phyloP scores from a whole-genome alignment of 2,329 filamentous ascomycete species.

The Alternaria arbusti region DNA sequence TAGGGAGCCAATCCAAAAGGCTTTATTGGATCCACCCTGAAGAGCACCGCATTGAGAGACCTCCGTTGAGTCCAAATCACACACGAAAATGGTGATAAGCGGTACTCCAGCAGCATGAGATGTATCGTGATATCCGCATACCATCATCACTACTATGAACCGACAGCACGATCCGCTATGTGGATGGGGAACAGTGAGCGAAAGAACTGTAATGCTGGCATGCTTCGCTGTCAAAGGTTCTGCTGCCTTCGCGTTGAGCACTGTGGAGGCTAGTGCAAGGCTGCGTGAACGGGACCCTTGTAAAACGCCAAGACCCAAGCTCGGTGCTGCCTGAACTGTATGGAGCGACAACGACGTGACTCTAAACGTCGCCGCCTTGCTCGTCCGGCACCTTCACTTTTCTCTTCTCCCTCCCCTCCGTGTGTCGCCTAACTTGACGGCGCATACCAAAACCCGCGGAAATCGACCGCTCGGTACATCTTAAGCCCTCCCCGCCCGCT shows the following conservation, averaged over 20 bases:
- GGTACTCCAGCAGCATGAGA: not conserved
- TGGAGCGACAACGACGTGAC: slow-evolving; percentile 25
- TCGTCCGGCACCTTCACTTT: slow-evolving; percentile 22
- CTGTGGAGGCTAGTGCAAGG: slow-evolving; percentile 19
- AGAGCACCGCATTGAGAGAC: no score
- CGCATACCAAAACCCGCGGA: not conserved
- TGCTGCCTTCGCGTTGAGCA: not conserved
- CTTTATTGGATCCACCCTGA: not conserved
- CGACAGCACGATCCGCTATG: not conserved
- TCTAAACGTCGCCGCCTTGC: slow-evolving; percentile 31
- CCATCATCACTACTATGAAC: not conserved
- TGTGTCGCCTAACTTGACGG: not conserved
- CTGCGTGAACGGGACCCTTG: slow-evolving; percentile 14
- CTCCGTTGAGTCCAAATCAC: not conserved
- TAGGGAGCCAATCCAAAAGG: not conserved
- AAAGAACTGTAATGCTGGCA: not conserved
- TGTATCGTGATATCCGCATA: not conserved
- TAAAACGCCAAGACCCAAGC: slow-evolving; percentile 27
- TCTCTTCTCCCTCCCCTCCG: slow-evolving; percentile 4
- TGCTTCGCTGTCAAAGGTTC: not conserved
- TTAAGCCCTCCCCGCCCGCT: slow-evolving; percentile 6
- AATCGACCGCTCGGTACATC: slow-evolving; percentile 4
- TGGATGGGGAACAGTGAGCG: not conserved
- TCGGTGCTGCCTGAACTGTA: slow-evolving; percentile 40
- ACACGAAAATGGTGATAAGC: not conserved